Conservation (phyloP, 208 protist genomes). For the Leishmania turanica region DNA sequence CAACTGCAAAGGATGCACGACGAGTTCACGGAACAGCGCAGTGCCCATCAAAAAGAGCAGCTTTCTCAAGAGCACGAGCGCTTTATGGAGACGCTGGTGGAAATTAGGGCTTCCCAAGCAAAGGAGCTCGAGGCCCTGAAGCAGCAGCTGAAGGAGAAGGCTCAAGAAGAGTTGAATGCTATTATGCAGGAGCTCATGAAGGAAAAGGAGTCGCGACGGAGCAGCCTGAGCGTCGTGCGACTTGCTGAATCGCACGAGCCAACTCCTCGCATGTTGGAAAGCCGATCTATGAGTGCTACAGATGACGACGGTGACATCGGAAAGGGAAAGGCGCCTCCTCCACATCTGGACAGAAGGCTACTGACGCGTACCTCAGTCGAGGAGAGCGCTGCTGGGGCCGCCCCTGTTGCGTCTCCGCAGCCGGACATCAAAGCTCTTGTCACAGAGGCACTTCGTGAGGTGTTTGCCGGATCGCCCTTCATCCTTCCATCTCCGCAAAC, state of each 20-base stretch:
- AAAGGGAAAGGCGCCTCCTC: slow-evolving; percentile 24
- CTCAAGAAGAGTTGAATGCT: slow-evolving; percentile 57
- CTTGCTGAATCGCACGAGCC: slow-evolving; percentile 15
- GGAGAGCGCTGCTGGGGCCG: not conserved
- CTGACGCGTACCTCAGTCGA: slow-evolving; percentile 10
- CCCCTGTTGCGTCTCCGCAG: slow-evolving; percentile 8
- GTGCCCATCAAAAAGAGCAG: slow-evolving; percentile 23
- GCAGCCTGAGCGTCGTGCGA: not conserved
- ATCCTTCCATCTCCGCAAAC: slow-evolving; percentile 44
- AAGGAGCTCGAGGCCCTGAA: slow-evolving; percentile 53
- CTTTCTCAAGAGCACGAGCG: slow-evolving; percentile 23
- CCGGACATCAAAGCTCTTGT: slow-evolving; percentile 60
- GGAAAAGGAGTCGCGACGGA: slow-evolving; percentile 25
- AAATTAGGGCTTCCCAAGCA: slow-evolving; percentile 26
- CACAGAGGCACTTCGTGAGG: slow-evolving; percentile 65
- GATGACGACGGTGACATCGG: slow-evolving; percentile 24
- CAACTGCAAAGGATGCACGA: slow-evolving; percentile 28
- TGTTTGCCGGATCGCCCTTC: slow-evolving; percentile 68
- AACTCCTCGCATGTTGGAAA: slow-evolving; percentile 13
- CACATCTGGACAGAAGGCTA: slow-evolving; percentile 28
- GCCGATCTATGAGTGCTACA: slow-evolving; percentile 32
- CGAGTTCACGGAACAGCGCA: slow-evolving; percentile 21
- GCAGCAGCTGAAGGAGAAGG: slow-evolving; percentile 43
- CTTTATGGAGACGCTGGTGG: slow-evolving; percentile 32
- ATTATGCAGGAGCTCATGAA: slow-evolving; percentile 48